These are phyloP conservation scores for Cyberlindnera subsufficiens DNA, from an alignment of 805 yeast species.

Conservation along the genomic window DNA sequence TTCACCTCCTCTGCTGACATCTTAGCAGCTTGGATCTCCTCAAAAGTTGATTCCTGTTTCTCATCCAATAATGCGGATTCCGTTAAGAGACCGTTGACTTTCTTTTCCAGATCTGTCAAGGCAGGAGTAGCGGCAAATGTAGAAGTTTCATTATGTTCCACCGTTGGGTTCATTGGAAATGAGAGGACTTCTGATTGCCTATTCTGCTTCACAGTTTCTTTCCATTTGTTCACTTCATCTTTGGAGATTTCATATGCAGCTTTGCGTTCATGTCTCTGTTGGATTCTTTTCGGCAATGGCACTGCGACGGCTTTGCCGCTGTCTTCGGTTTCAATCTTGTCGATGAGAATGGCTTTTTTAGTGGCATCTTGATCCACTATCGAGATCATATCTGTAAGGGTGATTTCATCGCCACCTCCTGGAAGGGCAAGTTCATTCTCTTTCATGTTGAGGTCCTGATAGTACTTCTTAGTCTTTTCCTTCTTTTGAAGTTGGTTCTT, in stretches of 20 bases:
- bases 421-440: slow-evolving; percentile 74
- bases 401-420: slow-evolving; percentile 48
- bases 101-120: slow-evolving; percentile 58
- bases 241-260: slow-evolving; percentile 90
- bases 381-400: slow-evolving; percentile 71
- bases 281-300: slow-evolving; percentile 83
- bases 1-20: slow-evolving; percentile 74
- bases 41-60: slow-evolving; percentile 74
- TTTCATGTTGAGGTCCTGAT: slow-evolving; percentile 45
- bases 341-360: slow-evolving; percentile 44
- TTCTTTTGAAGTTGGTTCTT: slow-evolving; percentile 31
- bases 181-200: slow-evolving; percentile 80
- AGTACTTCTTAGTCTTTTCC: slow-evolving; percentile 39
- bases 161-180: slow-evolving; percentile 58
- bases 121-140: slow-evolving; percentile 44
- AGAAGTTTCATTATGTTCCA: slow-evolving; percentile 42
- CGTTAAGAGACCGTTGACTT: slow-evolving; percentile 52
- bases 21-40: slow-evolving; percentile 77
- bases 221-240: slow-evolving; percentile 85
- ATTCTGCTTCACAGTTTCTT: slow-evolving; percentile 70
- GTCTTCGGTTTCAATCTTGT: slow-evolving; percentile 28
- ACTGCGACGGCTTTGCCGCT: slow-evolving; percentile 53
- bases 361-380: slow-evolving; percentile 47
- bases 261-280: slow-evolving; percentile 74
- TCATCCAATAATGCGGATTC: slow-evolving; percentile 69